These are phyloP conservation scores for Exophiala mesophila DNA, from an alignment of 2,329 filamentous ascomycete species.

Conservation along the genomic window DNA sequence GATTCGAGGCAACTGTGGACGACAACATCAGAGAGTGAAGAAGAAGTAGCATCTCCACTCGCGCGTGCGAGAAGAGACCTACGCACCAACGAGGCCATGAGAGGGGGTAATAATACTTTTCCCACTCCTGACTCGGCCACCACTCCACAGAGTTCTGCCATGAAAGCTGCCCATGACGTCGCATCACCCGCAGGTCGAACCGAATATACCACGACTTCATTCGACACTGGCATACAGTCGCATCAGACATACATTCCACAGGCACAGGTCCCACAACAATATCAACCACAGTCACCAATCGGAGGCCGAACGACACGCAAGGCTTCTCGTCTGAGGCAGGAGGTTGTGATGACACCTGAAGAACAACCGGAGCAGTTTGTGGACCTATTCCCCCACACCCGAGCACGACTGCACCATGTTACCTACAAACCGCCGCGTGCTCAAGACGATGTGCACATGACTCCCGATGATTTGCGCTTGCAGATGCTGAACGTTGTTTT, in stretches of 20 bases:
- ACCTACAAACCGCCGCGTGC: constrained; percentile 68
- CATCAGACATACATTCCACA: constrained; percentile 11
- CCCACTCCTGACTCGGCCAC: constrained; percentile 61
- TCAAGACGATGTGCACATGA: constrained; percentile 55
- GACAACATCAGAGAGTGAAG: constrained; percentile 62
- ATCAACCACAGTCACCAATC: constrained; percentile 45
- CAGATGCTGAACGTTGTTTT: constrained; percentile 95
- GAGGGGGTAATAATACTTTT: constrained; percentile 59
- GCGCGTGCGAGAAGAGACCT: constrained; percentile 70
- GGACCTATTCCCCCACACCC: constrained; percentile 83
- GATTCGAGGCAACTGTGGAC: constrained; percentile 51
- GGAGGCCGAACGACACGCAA: constrained; percentile 40
- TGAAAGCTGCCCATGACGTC: constrained; percentile 39
- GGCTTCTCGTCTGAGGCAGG: constrained; percentile 70
- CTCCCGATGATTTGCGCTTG: constrained; percentile 70
- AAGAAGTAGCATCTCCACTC: constrained; percentile 66
- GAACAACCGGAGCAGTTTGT: constrained; percentile 56
- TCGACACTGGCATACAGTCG: constrained; percentile 34
- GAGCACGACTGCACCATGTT: constrained; percentile 73
- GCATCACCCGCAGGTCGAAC: constrained; percentile 41
- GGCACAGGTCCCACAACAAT: constrained; percentile 28
- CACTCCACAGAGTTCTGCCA: constrained; percentile 52
- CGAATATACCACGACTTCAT: constrained; percentile 41
- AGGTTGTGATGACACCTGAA: constrained; percentile 72
- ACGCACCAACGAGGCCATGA: constrained; percentile 57